A percentile compares a stretch with the other conserved stretches of the same genome.
Conservation (phyloP, 768 basidiomycete genomes). For the Kwoniella europaea region DNA sequence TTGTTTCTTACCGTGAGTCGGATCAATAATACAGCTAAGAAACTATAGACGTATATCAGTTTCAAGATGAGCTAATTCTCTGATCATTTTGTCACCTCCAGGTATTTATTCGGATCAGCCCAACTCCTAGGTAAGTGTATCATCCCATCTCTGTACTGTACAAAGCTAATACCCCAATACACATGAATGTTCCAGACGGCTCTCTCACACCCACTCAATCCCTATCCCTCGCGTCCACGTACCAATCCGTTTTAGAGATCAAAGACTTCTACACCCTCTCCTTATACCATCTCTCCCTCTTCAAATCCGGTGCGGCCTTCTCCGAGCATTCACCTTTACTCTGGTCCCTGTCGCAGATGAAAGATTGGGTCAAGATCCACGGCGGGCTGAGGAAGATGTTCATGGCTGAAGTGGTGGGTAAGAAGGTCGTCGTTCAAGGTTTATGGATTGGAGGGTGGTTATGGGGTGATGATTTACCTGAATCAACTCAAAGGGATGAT, state of each 20-base stretch:
- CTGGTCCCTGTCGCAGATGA: conserved; percentile 80
- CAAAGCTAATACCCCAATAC: too few relatives aligned
- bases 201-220: conserved; percentile 33
- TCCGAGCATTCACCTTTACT: conserved; percentile 68
- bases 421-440: conserved; percentile 96
- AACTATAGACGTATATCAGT: too few relatives aligned
- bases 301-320: conserved; percentile 44
- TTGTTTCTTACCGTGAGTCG: conserved; percentile 69
- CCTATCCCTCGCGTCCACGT: conserved; percentile 29
- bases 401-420: conserved; percentile 89
- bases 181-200: too few relatives aligned
- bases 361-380: conserved; percentile 89
- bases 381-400: conserved; percentile 95
- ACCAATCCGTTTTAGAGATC: conserved; percentile 61
- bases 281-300: conserved; percentile 34
- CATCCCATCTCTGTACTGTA: too few relatives aligned
- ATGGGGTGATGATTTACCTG: conserved; percentile 41
- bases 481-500: neutral
- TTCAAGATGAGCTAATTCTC: too few relatives aligned
- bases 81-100: too few relatives aligned
- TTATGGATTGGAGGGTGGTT: conserved; percentile 60
- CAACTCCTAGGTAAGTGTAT: conserved; percentile 67
- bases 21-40: neutral
- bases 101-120: conserved; percentile 89
- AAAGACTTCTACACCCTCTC: conserved; percentile 47